Conservation (phyloP, 306 rosid genomes). For the Fagus crenata region DNA sequence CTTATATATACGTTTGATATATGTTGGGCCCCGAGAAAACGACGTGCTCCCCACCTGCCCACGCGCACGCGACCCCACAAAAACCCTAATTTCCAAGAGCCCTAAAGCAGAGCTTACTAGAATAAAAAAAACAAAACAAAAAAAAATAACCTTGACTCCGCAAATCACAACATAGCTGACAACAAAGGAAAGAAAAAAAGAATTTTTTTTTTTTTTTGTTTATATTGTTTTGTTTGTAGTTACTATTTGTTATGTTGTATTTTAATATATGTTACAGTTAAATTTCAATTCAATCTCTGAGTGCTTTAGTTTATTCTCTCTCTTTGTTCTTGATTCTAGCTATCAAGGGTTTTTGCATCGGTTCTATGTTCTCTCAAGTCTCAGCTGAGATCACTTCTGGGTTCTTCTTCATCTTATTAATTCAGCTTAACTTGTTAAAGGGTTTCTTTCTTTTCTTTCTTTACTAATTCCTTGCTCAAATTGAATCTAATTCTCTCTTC, state of each 20-base stretch:
- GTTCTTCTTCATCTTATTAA: conserved; percentile 19
- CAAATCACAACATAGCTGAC: conserved; percentile 48
- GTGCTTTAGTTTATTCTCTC: conserved; percentile 27
- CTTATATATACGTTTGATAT: conserved; percentile 21
- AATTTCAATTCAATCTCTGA: conserved; percentile 17
- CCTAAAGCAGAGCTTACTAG: conserved; percentile 43
- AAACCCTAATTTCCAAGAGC: conserved; percentile 76
- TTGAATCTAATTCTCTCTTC: conserved; percentile 52
- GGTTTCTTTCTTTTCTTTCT: conserved; percentile 21
- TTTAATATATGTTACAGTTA: conserved; percentile 1
- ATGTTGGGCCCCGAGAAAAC: conserved; percentile 48
- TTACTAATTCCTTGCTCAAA: conserved; percentile 41
- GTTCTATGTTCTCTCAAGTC: conserved; percentile 39
- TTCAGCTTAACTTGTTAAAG: conserved; percentile 1
- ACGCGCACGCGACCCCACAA: conserved; percentile 78
- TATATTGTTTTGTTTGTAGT: conserved; percentile 23
- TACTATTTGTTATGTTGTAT: background rate
- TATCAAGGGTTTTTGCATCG: conserved; percentile 46
- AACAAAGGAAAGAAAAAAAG: background rate
- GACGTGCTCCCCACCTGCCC: conserved; percentile 67
- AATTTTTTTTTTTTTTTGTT: too few relatives aligned
- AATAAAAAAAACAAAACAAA: background rate
- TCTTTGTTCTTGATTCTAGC: conserved; percentile 43
- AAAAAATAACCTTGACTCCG: conserved; percentile 33
- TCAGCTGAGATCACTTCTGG: conserved; percentile 35